These are phyloP conservation scores for Trametes hirsuta DNA, from an alignment of 1,284 basidiomycete genomes.

Conservation along the genomic window DNA sequence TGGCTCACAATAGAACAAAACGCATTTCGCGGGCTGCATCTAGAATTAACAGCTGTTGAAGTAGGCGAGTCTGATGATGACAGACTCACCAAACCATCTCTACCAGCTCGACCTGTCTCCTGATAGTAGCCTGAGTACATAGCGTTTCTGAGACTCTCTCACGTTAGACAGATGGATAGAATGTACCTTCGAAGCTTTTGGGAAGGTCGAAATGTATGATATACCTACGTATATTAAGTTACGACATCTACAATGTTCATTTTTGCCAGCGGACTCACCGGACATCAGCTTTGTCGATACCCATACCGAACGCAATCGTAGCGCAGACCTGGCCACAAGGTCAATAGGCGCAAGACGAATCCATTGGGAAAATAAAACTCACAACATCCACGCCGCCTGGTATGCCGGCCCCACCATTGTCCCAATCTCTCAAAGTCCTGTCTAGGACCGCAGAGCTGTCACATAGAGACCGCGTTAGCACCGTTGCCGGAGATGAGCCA, in stretches of 20 bases:
- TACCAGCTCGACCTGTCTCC: constrained; percentile 87
- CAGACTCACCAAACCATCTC: constrained; percentile 72
- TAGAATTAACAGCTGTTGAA: background rate
- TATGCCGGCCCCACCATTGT: constrained; percentile 50
- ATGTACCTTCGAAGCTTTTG: constrained; percentile 79
- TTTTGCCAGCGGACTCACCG: constrained; percentile 47
- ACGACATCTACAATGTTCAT: background rate
- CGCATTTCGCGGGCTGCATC: constrained; percentile 74
- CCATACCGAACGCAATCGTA: constrained; percentile 86
- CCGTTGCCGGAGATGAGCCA: background rate
- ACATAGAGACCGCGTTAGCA: background rate
- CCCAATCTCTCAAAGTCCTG: constrained; percentile 68
- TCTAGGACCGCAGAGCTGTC: constrained; percentile 54
- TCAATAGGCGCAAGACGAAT: background rate
- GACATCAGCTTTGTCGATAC: constrained; percentile 85
- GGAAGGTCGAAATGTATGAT: constrained; percentile 82
- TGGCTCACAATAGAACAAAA: constrained; percentile 78
- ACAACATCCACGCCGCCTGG: constrained; percentile 62
- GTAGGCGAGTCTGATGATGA: background rate
- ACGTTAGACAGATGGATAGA: background rate
- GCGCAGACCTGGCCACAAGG: constrained; percentile 48
- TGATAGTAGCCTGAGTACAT: constrained; percentile 76
- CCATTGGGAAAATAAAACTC: constrained; percentile 30
- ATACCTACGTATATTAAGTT: constrained; percentile 47
- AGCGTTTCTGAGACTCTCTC: background rate